Conservation (phyloP, 208 protist genomes). For the Trypanosoma cruzi region DNA sequence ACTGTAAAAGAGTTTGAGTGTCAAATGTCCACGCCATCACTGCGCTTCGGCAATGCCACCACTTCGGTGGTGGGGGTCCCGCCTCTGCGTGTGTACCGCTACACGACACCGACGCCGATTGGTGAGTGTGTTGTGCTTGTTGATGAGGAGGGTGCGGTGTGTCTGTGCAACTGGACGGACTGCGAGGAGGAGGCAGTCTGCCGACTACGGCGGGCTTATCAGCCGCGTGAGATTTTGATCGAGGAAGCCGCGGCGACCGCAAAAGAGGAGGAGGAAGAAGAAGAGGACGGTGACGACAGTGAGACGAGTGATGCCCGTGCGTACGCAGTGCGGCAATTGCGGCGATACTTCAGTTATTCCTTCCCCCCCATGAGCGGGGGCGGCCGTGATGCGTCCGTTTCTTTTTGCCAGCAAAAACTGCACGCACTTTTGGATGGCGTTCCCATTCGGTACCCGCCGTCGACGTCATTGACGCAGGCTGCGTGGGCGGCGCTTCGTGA, state of each 20-base stretch:
- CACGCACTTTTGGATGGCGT: constrained; percentile 39
- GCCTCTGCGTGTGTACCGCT: constrained; percentile 41
- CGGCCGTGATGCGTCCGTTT: neutral
- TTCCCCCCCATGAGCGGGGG: neutral
- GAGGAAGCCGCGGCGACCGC: neutral
- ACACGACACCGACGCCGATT: constrained; percentile 40
- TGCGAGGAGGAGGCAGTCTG: constrained; percentile 26
- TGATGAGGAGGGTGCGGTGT: constrained; percentile 56
- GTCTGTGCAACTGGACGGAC: constrained; percentile 56
- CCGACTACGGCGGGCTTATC: constrained; percentile 27
- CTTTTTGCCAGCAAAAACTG: constrained; percentile 2
- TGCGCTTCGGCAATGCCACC: neutral
- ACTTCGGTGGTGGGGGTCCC: neutral
- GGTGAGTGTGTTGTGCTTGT: constrained; percentile 58
- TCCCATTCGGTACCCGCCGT: constrained; percentile 37
- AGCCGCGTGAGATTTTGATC: constrained; percentile 12
- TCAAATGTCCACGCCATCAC: neutral
- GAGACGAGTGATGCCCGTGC: neutral
- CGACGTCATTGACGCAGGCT: constrained; percentile 33
- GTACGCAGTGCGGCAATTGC: constrained; percentile 31
- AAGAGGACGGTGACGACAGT: neutral
- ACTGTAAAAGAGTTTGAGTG: neutral
- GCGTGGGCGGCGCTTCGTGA: constrained; percentile 53
- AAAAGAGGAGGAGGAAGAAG: too few species aligned
- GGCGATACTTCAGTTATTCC: constrained; percentile 41